Percentiles rank a stretch among this genome's conserved stretches.
phyloP scores from a whole-genome alignment of 2,329 filamentous ascomycete genomes.

The Thielaviopsis cerberus region DNA sequence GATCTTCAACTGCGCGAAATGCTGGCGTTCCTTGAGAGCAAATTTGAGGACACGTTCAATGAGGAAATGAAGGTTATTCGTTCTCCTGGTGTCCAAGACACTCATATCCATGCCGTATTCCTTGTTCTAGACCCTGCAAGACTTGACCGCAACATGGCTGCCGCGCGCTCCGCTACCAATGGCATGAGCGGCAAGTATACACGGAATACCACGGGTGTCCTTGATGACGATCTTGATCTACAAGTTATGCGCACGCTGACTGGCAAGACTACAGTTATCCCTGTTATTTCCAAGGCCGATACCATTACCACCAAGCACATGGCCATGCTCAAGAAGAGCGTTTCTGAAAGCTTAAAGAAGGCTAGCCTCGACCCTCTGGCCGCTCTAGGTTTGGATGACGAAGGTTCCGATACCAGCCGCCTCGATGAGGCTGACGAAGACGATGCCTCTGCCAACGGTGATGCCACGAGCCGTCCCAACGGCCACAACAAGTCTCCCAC shows the following conservation, averaged over 20 bases:
- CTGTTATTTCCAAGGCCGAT: conserved; percentile 89
- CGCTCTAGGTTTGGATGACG: conserved; percentile 63
- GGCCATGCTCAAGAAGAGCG: conserved; percentile 73
- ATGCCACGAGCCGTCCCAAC: conserved; percentile 17
- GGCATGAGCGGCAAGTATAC: conserved; percentile 16
- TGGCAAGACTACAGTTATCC: conserved; percentile 87
- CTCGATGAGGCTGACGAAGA: conserved; percentile 40
- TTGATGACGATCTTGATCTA: conserved; percentile 79
- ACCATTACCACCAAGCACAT: conserved; percentile 93
- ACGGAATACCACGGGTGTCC: conserved; percentile 37
- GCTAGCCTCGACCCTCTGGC: conserved; percentile 78
- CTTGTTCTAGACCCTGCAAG: conserved; percentile 74
- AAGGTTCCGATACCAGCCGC: conserved; percentile 36
- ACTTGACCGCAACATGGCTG: conserved; percentile 64
- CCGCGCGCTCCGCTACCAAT: conserved; percentile 39
- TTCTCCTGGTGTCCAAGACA: conserved; percentile 81
- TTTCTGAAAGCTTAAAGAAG: conserved; percentile 73
- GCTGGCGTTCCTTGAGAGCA: conserved; percentile 81
- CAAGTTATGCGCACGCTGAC: conserved; percentile 76
- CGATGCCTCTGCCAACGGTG: conserved; percentile 15
- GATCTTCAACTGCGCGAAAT: conserved; percentile 88
- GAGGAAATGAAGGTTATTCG: conserved; percentile 97
- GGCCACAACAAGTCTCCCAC: conserved; percentile 18
- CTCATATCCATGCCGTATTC: conserved; percentile 92
- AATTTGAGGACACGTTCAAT: conserved; percentile 92